Percentiles rank a stretch among this genome's conserved stretches.
Evolutionary conservation across 805 yeast genomes (phyloP).

Genomic region (Schwanniomyces polymorphus): DNA sequence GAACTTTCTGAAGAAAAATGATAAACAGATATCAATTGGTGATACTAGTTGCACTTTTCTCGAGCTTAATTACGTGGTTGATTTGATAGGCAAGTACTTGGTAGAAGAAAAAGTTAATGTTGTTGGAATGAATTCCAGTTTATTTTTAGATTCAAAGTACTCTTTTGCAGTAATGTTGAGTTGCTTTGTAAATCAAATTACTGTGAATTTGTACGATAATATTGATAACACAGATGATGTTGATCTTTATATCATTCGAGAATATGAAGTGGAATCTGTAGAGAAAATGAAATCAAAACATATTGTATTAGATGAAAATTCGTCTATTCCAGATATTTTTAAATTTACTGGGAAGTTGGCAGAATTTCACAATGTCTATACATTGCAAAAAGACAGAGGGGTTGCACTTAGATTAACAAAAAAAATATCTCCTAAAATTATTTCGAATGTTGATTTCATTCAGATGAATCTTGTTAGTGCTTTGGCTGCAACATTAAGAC

Average conservation of each 20-base stretch:
- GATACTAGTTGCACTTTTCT: conserved; percentile 14
- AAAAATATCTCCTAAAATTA: conserved; percentile 9
- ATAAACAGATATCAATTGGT: conserved; percentile 20
- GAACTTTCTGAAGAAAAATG: conserved; percentile 22
- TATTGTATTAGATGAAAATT: background rate
- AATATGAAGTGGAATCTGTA: conserved; percentile 2
- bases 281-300: conserved; percentile 1
- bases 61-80: conserved; percentile 28
- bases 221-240: conserved; percentile 7
- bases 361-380: conserved; percentile 29
- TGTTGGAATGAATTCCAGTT: conserved; percentile 25
- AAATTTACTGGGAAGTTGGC: conserved; percentile 3
- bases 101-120: conserved; percentile 10
- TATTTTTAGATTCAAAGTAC: conserved; percentile 21
- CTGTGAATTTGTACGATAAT: conserved; percentile 39
- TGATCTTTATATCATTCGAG: conserved; percentile 1
- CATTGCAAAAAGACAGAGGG: conserved; percentile 35
- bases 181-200: conserved; percentile 42
- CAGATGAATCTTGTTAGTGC: conserved; percentile 56
- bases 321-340: background rate
- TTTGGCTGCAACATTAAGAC: conserved; percentile 51
- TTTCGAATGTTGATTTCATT: conserved; percentile 32
- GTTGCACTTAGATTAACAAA: conserved; percentile 27
- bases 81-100: conserved; percentile 18
- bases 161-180: conserved; percentile 43